A percentile compares a stretch with the other conserved stretches of the same genome.
phyloP scores from a whole-genome alignment of 768 basidiomycete species.

The Clitopilus hobsonii region DNA sequence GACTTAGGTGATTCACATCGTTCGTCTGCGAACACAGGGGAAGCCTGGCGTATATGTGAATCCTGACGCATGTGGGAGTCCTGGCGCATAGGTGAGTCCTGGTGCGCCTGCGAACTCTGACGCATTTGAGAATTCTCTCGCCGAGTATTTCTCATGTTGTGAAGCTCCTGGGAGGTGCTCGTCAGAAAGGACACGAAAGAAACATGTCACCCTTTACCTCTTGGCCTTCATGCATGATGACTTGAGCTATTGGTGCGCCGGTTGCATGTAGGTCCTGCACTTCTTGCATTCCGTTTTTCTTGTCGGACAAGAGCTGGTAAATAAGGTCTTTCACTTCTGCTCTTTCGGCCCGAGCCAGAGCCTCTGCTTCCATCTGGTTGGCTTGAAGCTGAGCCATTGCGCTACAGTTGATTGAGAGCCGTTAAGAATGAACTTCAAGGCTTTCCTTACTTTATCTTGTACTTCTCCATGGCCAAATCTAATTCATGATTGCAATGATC shows the following conservation, averaged over 20 bases:
- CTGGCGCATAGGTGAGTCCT: no score
- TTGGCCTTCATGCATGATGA: constrained; percentile 52
- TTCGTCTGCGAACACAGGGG: constrained; percentile 5
- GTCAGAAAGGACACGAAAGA: constrained; percentile 1
- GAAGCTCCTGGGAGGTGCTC: constrained; percentile 21
- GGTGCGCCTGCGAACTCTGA: no score
- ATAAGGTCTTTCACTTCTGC: constrained; percentile 34
- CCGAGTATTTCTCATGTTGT: constrained; percentile 14
- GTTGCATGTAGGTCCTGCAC: constrained; percentile 34
- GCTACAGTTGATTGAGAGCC: constrained; percentile 13
- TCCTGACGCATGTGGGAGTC: no score
- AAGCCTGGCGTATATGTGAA: constrained; percentile 1
- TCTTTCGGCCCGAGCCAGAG: constrained; percentile 22
- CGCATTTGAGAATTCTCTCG: no score
- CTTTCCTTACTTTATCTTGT: constrained; percentile 43
- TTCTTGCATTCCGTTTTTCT: constrained; percentile 29
- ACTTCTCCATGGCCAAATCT: constrained; percentile 32
- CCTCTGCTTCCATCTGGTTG: constrained; percentile 23
- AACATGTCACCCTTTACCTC: constrained; percentile 21
- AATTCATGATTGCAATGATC: constrained; percentile 39
- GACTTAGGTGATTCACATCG: constrained; percentile 16
- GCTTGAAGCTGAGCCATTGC: constrained; percentile 20
- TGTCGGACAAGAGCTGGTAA: constrained; percentile 30
- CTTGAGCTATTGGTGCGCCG: constrained; percentile 36
- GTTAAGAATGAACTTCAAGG: not conserved